phyloP scores from a whole-genome alignment of 2,329 filamentous ascomycete genomes.

The Didymellaceae sp. region DNA sequence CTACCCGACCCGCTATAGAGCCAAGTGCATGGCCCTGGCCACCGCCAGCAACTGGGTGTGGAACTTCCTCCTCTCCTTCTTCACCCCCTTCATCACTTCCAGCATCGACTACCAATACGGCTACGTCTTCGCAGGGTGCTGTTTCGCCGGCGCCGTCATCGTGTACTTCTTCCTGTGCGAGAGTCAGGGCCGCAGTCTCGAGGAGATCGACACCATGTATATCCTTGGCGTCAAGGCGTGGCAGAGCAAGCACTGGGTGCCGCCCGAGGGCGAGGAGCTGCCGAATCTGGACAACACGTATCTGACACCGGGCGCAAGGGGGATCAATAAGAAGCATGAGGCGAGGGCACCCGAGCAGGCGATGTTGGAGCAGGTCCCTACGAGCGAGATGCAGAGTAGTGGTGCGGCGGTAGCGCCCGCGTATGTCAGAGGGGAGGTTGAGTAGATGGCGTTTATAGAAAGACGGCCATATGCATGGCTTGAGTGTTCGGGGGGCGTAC shows the following conservation, averaged over 20 bases:
- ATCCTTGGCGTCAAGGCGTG: conserved; percentile 61
- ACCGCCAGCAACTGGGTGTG: conserved; percentile 54
- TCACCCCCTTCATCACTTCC: conserved; percentile 78
- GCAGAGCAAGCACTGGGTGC: conserved; percentile 53
- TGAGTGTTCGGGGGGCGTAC: too few species aligned
- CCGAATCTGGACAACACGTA: conserved; percentile 43
- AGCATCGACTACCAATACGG: conserved; percentile 76
- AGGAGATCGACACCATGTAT: conserved; percentile 80
- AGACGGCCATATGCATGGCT: too few species aligned
- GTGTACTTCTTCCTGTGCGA: conserved; percentile 83
- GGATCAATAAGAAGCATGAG: conserved; percentile 44
- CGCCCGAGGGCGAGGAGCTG: conserved; percentile 43
- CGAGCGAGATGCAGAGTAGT: conserved; percentile 16
- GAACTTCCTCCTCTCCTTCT: conserved; percentile 64
- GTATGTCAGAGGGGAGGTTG: neutral
- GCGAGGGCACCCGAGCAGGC: conserved; percentile 34
- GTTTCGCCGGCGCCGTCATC: conserved; percentile 66
- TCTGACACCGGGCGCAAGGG: conserved; percentile 43
- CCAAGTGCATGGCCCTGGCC: conserved; percentile 53
- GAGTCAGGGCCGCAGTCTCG: conserved; percentile 73
- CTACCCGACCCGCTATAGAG: conserved; percentile 64
- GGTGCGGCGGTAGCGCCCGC: conserved; percentile 12
- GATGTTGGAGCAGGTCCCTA: conserved; percentile 29
- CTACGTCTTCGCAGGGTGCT: conserved; percentile 77
- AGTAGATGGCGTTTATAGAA: neutral